Base-by-base conservation (phyloP, 1,139 yeast species). In the Pichia sp. region DNA sequence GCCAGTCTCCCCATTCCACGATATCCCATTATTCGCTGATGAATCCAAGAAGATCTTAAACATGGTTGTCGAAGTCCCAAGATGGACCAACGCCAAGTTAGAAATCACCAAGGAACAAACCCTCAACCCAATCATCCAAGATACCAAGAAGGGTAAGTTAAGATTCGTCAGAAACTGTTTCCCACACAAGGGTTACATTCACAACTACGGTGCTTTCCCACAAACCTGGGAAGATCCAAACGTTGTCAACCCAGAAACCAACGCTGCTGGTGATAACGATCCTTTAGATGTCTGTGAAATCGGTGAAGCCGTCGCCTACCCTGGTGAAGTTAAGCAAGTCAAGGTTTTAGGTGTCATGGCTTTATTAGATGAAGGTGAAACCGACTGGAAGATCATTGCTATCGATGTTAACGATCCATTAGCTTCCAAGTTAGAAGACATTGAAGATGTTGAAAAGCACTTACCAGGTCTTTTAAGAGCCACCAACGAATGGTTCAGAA, bases 221-320 rank as follows among this genome's bases (percentile, higher is more conserved):
- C 96, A 88, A 69, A 89, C 96, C 30, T 89, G 96, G 96, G 96
- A 89, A 69, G 95, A 89, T 62, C 94, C 94, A 50, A 80, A 79
- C 58, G 66, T 65, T 39, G 66, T 71, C 50, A 85, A 84, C 70
- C 84, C 87, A 54, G 93, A 84, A 65, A 84, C 94, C 52, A 83
- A 83, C 61, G 88, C 90, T 51, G 79, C 68, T 57, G 96, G 96
- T 59, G 96, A 89, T 67, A 84, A 87, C 66, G 96, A 89, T 72
- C 96, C 96, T 38, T 73, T 89, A 60, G 96, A 89, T 63, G 95
- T 87, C 34, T 84, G 94, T 65, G 96, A 89, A 68, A 87, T 89
- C 52, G 96, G 96, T 59, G 81, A 83, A 61, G 69, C 75, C 45
- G 81, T 87, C 39, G 79, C 83, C 38, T 70, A 76, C 66, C 80